phyloP scores from a whole-genome alignment of 805 yeast genomes.

The Priceomyces fermenticarens region DNA sequence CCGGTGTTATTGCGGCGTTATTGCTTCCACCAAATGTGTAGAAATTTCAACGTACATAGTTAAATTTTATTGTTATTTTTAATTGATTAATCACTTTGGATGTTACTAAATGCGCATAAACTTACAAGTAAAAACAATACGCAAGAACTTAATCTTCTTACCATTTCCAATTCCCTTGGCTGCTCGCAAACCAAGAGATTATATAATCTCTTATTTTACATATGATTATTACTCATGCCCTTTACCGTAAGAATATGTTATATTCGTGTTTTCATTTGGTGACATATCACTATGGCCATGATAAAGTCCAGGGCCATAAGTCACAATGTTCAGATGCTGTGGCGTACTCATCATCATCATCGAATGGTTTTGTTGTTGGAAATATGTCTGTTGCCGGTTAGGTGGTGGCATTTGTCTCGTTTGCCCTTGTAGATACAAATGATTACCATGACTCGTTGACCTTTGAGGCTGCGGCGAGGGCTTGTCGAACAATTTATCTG shows the following conservation, averaged over 20 bases:
- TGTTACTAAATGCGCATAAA: too few relatives aligned
- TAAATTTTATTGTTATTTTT: background rate
- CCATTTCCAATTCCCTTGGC: too few relatives aligned
- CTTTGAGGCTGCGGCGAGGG: constrained; percentile 30
- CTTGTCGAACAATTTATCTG: constrained; percentile 38
- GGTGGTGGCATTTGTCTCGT: constrained; percentile 33
- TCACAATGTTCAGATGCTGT: constrained; percentile 29
- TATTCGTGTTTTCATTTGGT: constrained; percentile 11
- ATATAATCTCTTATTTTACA: too few relatives aligned
- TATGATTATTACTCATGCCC: background rate
- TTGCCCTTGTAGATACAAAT: constrained; percentile 11
- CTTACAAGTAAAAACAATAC: too few relatives aligned
- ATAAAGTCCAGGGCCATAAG: constrained; percentile 19
- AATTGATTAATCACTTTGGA: background rate
- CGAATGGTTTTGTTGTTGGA: constrained; percentile 13
- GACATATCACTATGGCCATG: constrained; percentile 14
- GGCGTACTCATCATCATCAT: constrained; percentile 46
- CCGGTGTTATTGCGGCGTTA: constrained; percentile 68
- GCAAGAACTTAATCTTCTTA: too few relatives aligned
- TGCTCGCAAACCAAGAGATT: too few relatives aligned
- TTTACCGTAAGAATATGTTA: constrained; percentile 11
- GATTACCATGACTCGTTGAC: constrained; percentile 14
- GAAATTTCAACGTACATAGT: background rate
- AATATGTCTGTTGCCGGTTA: constrained; percentile 11
- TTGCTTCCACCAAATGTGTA: constrained; percentile 66